Evolutionary conservation across 2,329 filamentous ascomycete genomes (phyloP).

Genomic region (Sclerotinia borealis): DNA sequence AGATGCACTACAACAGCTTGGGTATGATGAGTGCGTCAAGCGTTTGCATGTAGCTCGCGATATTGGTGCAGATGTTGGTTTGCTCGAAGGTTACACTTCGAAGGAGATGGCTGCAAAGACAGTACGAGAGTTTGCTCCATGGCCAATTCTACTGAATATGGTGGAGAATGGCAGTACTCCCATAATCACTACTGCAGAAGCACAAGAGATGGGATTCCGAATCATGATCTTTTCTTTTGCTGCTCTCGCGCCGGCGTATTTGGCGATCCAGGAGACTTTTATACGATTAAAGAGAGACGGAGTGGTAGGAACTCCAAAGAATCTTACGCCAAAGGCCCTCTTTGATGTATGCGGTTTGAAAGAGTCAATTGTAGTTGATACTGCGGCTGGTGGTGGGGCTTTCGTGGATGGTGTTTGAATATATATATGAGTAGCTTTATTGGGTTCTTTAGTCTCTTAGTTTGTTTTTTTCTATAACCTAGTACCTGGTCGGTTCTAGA

Average conservation of each 20-base stretch:
- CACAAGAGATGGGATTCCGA: conserved; percentile 49
- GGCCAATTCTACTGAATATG: conserved; percentile 50
- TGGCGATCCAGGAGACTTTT: conserved; percentile 37
- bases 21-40: conserved; percentile 49
- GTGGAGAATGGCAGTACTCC: conserved; percentile 52
- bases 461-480: background rate
- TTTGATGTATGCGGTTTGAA: conserved; percentile 48
- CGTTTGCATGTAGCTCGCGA: conserved; percentile 45
- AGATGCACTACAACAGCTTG: conserved; percentile 51
- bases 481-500: background rate
- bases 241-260: conserved; percentile 42
- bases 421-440: background rate
- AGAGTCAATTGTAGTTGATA: conserved; percentile 45
- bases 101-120: conserved; percentile 43
- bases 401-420: conserved; percentile 18
- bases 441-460: background rate
- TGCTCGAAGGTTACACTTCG: conserved; percentile 52
- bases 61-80: conserved; percentile 53
- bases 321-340: conserved; percentile 41
- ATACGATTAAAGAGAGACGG: conserved; percentile 36
- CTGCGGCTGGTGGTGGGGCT: conserved; percentile 16
- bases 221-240: conserved; percentile 53
- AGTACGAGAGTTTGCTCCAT: conserved; percentile 43
- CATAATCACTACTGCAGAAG: conserved; percentile 45
- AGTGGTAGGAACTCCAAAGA: conserved; percentile 35